Percentiles rank a stretch among this genome's conserved stretches.
Evolutionary conservation across 108 stramenopile genomes (phyloP).

Genomic region (Parmales sp.): DNA sequence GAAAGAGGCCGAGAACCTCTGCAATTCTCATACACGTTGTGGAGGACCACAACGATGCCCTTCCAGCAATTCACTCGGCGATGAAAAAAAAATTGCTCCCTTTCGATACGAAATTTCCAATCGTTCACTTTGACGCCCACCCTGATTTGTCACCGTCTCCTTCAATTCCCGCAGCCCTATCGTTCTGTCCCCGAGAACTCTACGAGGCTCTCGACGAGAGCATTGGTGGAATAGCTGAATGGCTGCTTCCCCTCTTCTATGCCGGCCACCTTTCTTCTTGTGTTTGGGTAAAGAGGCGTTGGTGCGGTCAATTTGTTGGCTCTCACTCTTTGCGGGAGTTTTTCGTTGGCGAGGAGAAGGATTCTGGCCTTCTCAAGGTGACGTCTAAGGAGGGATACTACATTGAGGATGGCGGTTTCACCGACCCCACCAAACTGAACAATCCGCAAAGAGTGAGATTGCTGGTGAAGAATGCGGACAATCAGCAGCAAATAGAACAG

Average conservation of each 20-base stretch:
- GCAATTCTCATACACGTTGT: not conserved
- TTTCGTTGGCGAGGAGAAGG: not conserved
- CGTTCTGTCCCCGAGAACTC: constrained; percentile 20
- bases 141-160: too few species aligned
- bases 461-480: not conserved
- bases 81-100: constrained; percentile 18
- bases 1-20: too few species aligned
- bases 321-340: too few species aligned
- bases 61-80: not conserved
- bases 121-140: constrained; percentile 36
- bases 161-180: constrained; percentile 18
- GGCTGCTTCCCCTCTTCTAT: constrained; percentile 29
- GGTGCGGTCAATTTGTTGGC: constrained; percentile 29
- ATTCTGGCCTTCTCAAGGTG: not conserved
- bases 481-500: too few species aligned
- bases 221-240: constrained; percentile 32
- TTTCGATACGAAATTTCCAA: not conserved
- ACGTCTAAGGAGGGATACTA: not conserved
- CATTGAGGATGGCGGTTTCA: not conserved
- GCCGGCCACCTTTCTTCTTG: constrained; percentile 18
- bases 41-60: not conserved
- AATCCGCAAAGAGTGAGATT: too few species aligned
- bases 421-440: not conserved
- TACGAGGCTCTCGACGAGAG: constrained; percentile 20
- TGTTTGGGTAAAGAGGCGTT: constrained; percentile 28